phyloP scores from a whole-genome alignment of 177 flowering plant species.

The Tripterygium wilfordii region DNA sequence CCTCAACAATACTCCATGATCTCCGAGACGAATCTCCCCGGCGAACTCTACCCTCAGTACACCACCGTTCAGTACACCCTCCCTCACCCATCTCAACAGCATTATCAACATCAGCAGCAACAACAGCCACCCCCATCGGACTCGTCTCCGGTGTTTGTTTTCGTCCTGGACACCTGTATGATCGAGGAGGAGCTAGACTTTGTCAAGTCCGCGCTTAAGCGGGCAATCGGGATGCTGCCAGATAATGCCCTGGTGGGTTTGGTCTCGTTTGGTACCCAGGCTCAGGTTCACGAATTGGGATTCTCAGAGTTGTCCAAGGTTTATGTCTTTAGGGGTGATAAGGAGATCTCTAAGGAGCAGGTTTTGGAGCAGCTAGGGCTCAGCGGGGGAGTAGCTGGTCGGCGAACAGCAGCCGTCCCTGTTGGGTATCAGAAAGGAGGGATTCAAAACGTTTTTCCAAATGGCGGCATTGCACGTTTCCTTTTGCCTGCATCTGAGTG shows the following conservation, averaged over 20 bases:
- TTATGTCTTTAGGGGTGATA: slow-evolving; percentile 73
- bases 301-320: slow-evolving; percentile 82
- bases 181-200: slow-evolving; percentile 82
- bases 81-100: too few species aligned
- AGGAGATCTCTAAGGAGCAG: slow-evolving; percentile 80
- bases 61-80: slow-evolving; percentile 59
- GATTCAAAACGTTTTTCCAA: slow-evolving; percentile 24
- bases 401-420: too few species aligned
- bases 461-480: slow-evolving; percentile 49
- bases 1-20: too few species aligned
- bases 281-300: slow-evolving; percentile 91
- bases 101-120: too few species aligned
- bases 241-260: slow-evolving; percentile 87
- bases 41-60: slow-evolving; percentile 78
- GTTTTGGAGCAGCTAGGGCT: slow-evolving; percentile 88
- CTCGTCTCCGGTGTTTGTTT: slow-evolving; percentile 55
- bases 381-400: too few species aligned
- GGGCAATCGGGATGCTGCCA: slow-evolving; percentile 72
- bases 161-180: slow-evolving; percentile 77
- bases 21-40: slow-evolving; percentile 73
- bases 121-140: slow-evolving; percentile 6
- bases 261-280: slow-evolving; percentile 87
- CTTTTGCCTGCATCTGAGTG: slow-evolving; percentile 86
- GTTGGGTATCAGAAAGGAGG: slow-evolving; percentile 25
- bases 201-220: slow-evolving; percentile 63